Evolutionary conservation across 2,329 filamentous ascomycete species (phyloP).

Genomic region (Penicillium sp.): DNA sequence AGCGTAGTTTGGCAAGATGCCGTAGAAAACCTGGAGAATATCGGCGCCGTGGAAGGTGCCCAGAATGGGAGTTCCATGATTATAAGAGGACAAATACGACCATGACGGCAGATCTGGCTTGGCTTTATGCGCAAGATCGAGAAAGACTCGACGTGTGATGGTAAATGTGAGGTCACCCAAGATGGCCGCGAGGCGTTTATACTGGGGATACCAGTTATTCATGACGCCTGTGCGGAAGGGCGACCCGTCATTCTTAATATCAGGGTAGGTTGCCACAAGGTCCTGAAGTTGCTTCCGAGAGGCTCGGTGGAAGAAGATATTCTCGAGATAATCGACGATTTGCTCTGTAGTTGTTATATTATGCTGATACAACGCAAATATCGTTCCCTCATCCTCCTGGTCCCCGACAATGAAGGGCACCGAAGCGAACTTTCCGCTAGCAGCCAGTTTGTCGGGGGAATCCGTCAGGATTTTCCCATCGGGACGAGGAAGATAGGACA

Average conservation of each 20-base stretch:
- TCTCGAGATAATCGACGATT: conserved; percentile 57
- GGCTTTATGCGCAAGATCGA: conserved; percentile 44
- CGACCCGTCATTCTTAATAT: conserved; percentile 54
- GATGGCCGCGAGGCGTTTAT: conserved; percentile 69
- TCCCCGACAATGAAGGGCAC: conserved; percentile 64
- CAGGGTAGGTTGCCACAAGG: conserved; percentile 59
- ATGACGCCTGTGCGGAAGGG: conserved; percentile 63
- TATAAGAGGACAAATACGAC: conserved; percentile 70
- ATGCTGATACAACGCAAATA: conserved; percentile 63
- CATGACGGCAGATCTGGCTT: conserved; percentile 59
- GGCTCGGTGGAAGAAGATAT: conserved; percentile 56
- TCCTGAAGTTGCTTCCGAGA: conserved; percentile 47
- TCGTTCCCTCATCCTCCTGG: conserved; percentile 73
- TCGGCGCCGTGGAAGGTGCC: conserved; percentile 73
- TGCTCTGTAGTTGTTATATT: conserved; percentile 60
- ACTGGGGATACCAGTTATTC: conserved; percentile 71
- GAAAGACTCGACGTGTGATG: conserved; percentile 60
- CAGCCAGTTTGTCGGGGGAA: conserved; percentile 56
- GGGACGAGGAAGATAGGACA: conserved; percentile 69
- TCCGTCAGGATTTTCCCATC: conserved; percentile 59
- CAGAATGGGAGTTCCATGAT: conserved; percentile 63
- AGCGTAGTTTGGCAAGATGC: conserved; percentile 58
- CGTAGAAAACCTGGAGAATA: conserved; percentile 62
- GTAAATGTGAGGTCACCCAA: conserved; percentile 72
- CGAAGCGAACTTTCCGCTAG: conserved; percentile 50